Conservation (phyloP, 2,329 filamentous ascomycete genomes). For the Calonectria montana region DNA sequence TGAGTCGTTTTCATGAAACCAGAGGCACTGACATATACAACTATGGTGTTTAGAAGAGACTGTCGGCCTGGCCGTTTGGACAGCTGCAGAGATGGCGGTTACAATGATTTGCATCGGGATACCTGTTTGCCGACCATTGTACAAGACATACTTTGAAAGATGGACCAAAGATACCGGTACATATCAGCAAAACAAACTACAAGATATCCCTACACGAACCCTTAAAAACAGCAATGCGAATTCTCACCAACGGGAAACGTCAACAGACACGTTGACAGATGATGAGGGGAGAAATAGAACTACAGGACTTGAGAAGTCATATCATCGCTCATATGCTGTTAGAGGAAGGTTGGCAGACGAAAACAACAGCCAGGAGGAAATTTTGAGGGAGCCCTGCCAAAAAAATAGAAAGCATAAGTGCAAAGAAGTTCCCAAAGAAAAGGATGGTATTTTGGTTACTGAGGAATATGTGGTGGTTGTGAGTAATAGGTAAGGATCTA, state of each 20-base stretch:
- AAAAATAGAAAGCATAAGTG: not conserved
- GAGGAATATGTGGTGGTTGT: constrained; percentile 13
- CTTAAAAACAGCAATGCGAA: not conserved
- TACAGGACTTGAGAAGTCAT: not conserved
- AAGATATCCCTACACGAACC: not conserved
- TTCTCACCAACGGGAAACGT: not conserved
- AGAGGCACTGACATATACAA: not conserved
- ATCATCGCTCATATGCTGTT: not conserved
- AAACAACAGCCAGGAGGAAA: constrained; percentile 21
- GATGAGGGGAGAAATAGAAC: not conserved
- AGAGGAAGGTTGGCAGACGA: constrained; percentile 9
- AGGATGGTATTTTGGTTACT: constrained; percentile 12
- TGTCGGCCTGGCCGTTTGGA: constrained; percentile 49
- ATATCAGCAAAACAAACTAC: not conserved
- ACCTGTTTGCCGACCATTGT: constrained; percentile 52
- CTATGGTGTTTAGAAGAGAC: constrained; percentile 43
- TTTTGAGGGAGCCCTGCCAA: not conserved
- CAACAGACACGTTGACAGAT: not conserved
- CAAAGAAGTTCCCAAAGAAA: not conserved
- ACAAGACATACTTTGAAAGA: constrained; percentile 26
- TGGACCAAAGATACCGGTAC: constrained; percentile 10
- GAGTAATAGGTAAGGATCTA: not conserved
- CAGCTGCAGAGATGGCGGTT: constrained; percentile 49
- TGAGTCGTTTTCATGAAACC: not conserved
- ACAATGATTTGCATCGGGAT: constrained; percentile 53